These are phyloP conservation scores for Brassica carinata DNA, from an alignment of 345 rosid species.

Conservation along the genomic window DNA sequence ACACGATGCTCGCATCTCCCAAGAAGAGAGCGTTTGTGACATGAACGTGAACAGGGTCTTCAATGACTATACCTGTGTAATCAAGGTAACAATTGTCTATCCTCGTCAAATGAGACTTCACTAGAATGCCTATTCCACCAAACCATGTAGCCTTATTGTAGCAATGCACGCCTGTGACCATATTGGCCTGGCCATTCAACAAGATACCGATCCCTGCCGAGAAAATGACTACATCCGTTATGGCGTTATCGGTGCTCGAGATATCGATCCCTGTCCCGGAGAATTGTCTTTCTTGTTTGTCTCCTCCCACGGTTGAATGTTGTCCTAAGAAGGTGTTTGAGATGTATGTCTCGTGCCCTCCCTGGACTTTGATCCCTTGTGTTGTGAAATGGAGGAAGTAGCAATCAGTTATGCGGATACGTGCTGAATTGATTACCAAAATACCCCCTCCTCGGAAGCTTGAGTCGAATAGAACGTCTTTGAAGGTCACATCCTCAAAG, in stretches of 20 bases:
- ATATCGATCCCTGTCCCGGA: conserved; percentile 70
- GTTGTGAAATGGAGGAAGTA: conserved; percentile 71
- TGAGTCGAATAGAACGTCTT: conserved; percentile 69
- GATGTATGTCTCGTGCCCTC: conserved; percentile 73
- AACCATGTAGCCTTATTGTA: conserved; percentile 71
- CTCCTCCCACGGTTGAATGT: conserved; percentile 60
- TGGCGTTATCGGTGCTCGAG: conserved; percentile 59
- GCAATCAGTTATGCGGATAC: conserved; percentile 55
- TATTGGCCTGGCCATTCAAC: conserved; percentile 62
- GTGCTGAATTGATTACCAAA: conserved; percentile 51
- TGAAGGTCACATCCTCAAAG: conserved; percentile 64
- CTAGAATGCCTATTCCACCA: conserved; percentile 67
- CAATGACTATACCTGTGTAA: conserved; percentile 56
- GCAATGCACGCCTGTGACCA: conserved; percentile 66
- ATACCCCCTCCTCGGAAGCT: conserved; percentile 64
- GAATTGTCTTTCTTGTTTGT: conserved; percentile 49
- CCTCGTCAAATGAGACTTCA: conserved; percentile 53
- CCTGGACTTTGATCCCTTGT: conserved; percentile 56
- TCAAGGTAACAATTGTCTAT: conserved; percentile 73
- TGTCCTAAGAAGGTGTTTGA: conserved; percentile 64
- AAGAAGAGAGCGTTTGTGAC: conserved; percentile 63
- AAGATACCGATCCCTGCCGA: conserved; percentile 62
- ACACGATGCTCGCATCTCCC: conserved; percentile 58
- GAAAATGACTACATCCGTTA: conserved; percentile 64
- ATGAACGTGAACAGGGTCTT: conserved; percentile 68